These are phyloP conservation scores for Rhodotorula babjevae DNA, from an alignment of 768 basidiomycete genomes.

Conservation along the genomic window DNA sequence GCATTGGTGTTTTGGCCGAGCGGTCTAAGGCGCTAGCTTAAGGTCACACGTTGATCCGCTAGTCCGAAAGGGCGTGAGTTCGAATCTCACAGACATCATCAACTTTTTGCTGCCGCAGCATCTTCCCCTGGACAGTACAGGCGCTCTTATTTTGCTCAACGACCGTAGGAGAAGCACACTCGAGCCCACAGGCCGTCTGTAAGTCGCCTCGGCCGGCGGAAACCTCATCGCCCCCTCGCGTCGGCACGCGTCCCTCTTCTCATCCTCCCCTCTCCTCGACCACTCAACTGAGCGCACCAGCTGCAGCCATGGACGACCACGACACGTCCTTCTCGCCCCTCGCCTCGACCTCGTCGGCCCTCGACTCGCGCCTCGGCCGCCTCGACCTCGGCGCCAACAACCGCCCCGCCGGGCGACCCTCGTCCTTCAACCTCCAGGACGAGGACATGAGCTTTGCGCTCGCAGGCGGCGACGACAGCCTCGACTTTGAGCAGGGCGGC, in stretches of 20 bases:
- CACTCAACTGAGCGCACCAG: too few relatives aligned
- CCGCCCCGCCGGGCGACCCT: background rate
- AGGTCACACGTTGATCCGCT: conserved; percentile 22
- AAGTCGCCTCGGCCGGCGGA: too few relatives aligned
- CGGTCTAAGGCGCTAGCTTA: conserved; percentile 43
- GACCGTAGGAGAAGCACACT: too few relatives aligned
- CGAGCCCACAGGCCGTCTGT: too few relatives aligned
- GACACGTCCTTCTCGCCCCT: background rate
- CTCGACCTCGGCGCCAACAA: background rate
- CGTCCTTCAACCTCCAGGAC: background rate
- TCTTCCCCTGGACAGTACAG: too few relatives aligned
- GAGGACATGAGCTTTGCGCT: conserved; percentile 4
- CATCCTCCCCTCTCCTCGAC: background rate
- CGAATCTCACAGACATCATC: conserved; percentile 37
- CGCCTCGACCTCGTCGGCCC: background rate
- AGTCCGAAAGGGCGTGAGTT: conserved; percentile 38
- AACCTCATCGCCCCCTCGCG: background rate
- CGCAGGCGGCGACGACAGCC: background rate
- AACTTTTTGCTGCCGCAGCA: background rate
- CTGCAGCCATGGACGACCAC: background rate
- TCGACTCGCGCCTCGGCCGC: background rate
- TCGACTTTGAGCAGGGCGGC: background rate
- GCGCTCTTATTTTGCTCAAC: background rate
- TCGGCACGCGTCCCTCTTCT: background rate
- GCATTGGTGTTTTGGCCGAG: conserved; percentile 38